These are phyloP conservation scores for Capsicum chinense DNA, from an alignment of 257 asterid species.

Conservation along the genomic window DNA sequence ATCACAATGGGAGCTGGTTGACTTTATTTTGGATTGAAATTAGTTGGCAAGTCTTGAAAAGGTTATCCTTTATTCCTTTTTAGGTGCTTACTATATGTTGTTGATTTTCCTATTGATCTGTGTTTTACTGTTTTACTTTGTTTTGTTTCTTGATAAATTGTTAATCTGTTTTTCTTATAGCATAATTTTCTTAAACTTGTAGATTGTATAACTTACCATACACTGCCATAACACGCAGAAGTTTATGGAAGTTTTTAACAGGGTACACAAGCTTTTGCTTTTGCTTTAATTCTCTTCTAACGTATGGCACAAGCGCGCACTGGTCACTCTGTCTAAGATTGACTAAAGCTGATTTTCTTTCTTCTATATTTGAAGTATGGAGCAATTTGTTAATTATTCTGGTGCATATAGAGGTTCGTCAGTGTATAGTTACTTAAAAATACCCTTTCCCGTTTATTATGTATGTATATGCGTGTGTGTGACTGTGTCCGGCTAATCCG, in stretches of 20 bases:
- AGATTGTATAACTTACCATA: background rate
- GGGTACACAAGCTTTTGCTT: background rate
- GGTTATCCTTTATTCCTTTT: background rate
- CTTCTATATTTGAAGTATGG: background rate
- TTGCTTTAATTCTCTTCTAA: conserved; percentile 15
- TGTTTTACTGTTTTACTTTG: no score
- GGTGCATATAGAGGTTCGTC: background rate
- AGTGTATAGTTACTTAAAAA: background rate
- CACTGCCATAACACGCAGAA: background rate
- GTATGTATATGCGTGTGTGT: background rate
- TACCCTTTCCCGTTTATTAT: background rate
- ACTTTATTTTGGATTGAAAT: background rate
- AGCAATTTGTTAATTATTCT: background rate
- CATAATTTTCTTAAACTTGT: background rate
- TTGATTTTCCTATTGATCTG: background rate
- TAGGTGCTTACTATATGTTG: conserved; percentile 8
- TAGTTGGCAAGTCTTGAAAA: background rate
- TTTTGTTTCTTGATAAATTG: background rate
- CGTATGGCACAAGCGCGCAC: background rate
- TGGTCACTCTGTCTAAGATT: background rate
- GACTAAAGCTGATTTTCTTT: background rate
- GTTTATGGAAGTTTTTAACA: background rate
- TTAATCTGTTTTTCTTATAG: background rate
- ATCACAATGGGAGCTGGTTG: background rate
- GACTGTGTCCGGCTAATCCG: no score